Percentiles rank a stretch among this genome's conserved stretches.
Evolutionary conservation across 2,329 filamentous ascomycete species (phyloP).

Genomic region (Fusarium anthophilum): DNA sequence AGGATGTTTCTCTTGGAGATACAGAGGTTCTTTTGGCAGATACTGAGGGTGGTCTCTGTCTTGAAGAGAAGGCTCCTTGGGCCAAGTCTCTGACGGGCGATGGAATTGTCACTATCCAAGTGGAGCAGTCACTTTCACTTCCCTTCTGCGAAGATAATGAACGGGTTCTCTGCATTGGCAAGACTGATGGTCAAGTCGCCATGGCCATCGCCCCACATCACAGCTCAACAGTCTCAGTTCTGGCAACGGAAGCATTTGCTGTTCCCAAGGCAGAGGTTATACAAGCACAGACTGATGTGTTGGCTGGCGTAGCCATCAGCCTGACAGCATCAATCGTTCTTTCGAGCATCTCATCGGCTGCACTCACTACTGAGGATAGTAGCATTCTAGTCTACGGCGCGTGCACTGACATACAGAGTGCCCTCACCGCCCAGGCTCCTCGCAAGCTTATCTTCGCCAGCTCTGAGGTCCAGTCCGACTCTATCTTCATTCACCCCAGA

Average conservation of each 20-base stretch:
- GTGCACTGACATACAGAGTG: neutral
- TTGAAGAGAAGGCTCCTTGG: neutral
- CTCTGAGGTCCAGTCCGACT: neutral
- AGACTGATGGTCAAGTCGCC: neutral
- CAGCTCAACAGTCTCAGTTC: neutral
- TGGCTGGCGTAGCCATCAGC: neutral
- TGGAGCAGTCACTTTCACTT: neutral
- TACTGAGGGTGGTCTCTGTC: neutral
- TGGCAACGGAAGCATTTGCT: fast-evolving
- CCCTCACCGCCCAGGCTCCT: neutral
- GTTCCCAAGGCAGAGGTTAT: fast-evolving
- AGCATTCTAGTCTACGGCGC: neutral
- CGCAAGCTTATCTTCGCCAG: neutral
- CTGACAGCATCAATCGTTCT: neutral
- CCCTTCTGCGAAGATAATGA: neutral
- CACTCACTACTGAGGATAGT: neutral
- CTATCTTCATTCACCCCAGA: neutral
- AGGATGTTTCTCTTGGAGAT: neutral
- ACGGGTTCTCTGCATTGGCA: neutral
- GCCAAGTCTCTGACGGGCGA: neutral
- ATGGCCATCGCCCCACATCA: neutral
- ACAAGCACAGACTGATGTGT: neutral
- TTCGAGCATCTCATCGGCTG: neutral
- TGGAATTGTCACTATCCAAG: neutral
- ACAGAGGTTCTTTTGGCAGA: neutral